Evolutionary conservation across 176 grass and related monocot genomes (phyloP), one percentile per base, ranked within the genome.

Genomic region (Saccharum spontaneum): DNA sequence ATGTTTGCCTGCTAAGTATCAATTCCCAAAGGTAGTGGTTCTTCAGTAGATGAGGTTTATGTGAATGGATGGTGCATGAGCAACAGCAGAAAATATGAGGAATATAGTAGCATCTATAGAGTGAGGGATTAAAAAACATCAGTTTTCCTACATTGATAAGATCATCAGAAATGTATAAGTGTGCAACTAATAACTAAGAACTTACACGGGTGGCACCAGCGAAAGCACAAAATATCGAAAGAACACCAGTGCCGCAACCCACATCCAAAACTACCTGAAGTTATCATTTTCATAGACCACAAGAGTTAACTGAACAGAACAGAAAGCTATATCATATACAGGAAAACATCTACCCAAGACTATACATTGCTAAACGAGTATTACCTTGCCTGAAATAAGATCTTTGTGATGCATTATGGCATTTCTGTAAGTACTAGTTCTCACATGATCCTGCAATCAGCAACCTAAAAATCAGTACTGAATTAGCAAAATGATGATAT

Each of bases 261-360:
- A 99, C 97, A 96, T 99, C 97, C 89, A 99, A 82, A 34, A 99
- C 94, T 67, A 99, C 94, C 97, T 99, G 87, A 89, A 77, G 69
- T 71, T 79, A 20, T 16, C 49, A 86, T 71, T 75, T 31, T 10
- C 67, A 66, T 5, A 22, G 63, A 76, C 40, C 66, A 77, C 55
- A 82, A 86, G 26, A 64, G 43, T 79, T 79, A 69, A 76, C 4
- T 69, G 10, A 75, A 6, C 22, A 18, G 46, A 66, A 74, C 13
- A 22, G 5, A 79, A 69, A 92, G 28, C 20, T 63, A 46, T 28
- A 41, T 45, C 61, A 5, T 46, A 59, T 71, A 65, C 78, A 76
- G 24, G 63, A 33, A 14, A 31, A 46, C 57, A 69, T 80, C 24
- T 75, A 64, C 38, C 59, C 76, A 87, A 82, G 46, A 34, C 26